phyloP scores from a whole-genome alignment of 768 basidiomycete genomes.

The Boletus huronensis region DNA sequence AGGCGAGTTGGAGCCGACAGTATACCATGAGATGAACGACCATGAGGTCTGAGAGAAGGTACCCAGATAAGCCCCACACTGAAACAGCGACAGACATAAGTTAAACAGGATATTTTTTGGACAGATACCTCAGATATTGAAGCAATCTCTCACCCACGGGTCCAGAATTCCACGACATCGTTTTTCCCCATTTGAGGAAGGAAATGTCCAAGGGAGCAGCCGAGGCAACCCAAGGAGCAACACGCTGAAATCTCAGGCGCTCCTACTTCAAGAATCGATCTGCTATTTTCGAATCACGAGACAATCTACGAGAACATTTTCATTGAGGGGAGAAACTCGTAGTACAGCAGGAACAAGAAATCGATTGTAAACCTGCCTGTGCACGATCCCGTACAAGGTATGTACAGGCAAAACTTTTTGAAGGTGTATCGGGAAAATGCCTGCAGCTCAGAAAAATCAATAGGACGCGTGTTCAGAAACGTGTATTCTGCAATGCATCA shows the following conservation, averaged over 20 bases:
- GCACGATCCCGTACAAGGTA: conserved; percentile 28
- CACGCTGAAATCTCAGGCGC: conserved; percentile 4
- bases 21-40: not conserved
- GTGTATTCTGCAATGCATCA: conserved; percentile 29
- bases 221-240: not conserved
- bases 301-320: conserved; percentile 35
- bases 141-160: conserved; percentile 8
- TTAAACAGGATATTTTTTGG: not conserved
- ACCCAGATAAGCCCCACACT: not conserved
- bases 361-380: conserved; percentile 40
- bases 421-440: conserved; percentile 27
- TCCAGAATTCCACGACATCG: not conserved
- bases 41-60: not conserved
- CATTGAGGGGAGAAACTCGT: conserved; percentile 32
- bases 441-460: conserved; percentile 34
- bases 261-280: conserved; percentile 22
- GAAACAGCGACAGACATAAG: conserved; percentile 8
- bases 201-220: not conserved
- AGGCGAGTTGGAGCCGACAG: not conserved
- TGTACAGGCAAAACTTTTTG: conserved; percentile 33
- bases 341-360: conserved; percentile 29
- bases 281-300: conserved; percentile 20
- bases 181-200: not conserved
- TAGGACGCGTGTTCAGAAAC: conserved; percentile 17
- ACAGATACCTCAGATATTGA: not conserved